These are phyloP conservation scores for Mucor mucedo DNA, from an alignment of 371 early-diverging fungal species.

Conservation along the genomic window DNA sequence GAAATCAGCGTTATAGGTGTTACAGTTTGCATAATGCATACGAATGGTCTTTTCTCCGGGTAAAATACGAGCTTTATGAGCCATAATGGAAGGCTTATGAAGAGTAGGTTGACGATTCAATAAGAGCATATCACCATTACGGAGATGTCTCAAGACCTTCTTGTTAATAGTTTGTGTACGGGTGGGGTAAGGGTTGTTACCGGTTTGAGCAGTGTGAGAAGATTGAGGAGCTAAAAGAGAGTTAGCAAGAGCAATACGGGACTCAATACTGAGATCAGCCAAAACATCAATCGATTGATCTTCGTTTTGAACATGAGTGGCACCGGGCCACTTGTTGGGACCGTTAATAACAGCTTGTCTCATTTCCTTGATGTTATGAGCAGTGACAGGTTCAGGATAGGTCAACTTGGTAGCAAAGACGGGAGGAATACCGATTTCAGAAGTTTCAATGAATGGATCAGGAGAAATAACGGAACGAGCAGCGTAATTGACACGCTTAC, in stretches of 20 bases:
- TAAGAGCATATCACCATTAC: slow-evolving; percentile 97
- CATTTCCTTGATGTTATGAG: slow-evolving; percentile 92
- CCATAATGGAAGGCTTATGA: slow-evolving; percentile 99
- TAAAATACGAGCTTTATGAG: slow-evolving; percentile 96
- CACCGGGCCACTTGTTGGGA: slow-evolving; percentile 98
- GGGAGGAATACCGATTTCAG: slow-evolving; percentile 98
- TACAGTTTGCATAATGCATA: slow-evolving; percentile 99
- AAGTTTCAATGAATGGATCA: slow-evolving; percentile 98
- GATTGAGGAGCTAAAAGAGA: slow-evolving; percentile 90
- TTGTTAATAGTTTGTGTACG: slow-evolving; percentile 83
- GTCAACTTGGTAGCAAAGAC: slow-evolving; percentile 98
- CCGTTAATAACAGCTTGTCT: slow-evolving; percentile 98
- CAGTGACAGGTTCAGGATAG: slow-evolving; percentile 98
- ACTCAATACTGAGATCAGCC: slow-evolving; percentile 78
- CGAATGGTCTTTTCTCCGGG: slow-evolving; percentile 97
- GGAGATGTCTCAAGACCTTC: slow-evolving; percentile 96
- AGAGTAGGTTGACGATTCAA: slow-evolving; percentile 99
- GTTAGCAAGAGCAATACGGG: slow-evolving; percentile 95
- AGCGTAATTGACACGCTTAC: slow-evolving; percentile 99
- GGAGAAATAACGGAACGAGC: slow-evolving; percentile 99
- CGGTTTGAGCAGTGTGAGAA: slow-evolving; percentile 49
- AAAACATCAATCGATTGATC: slow-evolving; percentile 88
- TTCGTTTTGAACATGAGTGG: slow-evolving; percentile 92
- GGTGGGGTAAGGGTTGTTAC: slow-evolving; percentile 60
- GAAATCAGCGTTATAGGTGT: slow-evolving; percentile 99